Base-by-base conservation (phyloP, 768 basidiomycete genomes). In the Psilocybe sp. region DNA sequence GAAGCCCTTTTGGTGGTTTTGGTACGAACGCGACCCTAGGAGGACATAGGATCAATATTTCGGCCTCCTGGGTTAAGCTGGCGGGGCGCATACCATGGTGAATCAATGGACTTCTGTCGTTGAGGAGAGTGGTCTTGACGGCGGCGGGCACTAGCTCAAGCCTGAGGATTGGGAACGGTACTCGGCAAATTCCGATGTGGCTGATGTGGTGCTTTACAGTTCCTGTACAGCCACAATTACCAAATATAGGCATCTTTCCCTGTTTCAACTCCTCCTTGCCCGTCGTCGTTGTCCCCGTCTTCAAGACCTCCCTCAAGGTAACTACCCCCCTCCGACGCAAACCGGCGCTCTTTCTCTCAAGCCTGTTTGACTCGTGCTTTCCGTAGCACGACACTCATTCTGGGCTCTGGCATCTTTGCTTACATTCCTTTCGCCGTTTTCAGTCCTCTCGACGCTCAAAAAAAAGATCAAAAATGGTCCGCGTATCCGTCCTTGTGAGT, bases 1-100 rank as follows among this genome's bases (percentile, higher is more conserved):
- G 95, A 98, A 66, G 97, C 96, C 78, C 95, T 91, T 83, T 99
- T 99, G 69, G 95, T 96, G 58, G 97, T 99, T 80, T 99, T 99
- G 65, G 97, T 99, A 69, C 97, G 91, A 76, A 99, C 96, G 67
- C 97, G 94, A 72, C 97, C 97, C 97, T 98, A 68, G 1, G 15
- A 35, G 44, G 16, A 18, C 5, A 47, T 18, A 54, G 46, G 15
- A 45, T 63, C 40, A 62, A 57, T 48, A 55, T 14, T 49, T 49
- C 39, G 50, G 50, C 50, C n/a, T 58, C 15, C 16, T 14, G 10
- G 10, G 16, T 3, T 18, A 7, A 1, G 40, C n/a, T 15, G n/a
- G 19, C 41, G 31, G 19, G 13, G 51, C 6, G 47, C 73, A 16
- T 63, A 84, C 84, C 84, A 85, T 86, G 58, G 63, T 79, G 75